phyloP scores from a whole-genome alignment of 345 rosid species.

The Trapa incisa region DNA sequence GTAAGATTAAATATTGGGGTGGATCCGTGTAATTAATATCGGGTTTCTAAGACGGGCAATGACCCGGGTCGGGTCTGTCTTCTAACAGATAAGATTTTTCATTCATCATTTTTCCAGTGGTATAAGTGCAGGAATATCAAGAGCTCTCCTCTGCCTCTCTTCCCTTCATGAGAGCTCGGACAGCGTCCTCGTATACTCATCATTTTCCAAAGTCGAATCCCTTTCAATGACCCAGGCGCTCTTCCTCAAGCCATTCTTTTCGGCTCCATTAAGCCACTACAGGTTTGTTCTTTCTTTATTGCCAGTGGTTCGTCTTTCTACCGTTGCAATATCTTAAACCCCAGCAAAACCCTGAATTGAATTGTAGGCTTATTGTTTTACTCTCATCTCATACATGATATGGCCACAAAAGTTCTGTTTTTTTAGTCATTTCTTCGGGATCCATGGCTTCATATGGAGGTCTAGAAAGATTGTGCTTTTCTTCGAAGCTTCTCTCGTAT shows the following conservation, averaged over 20 bases:
- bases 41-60: neutral
- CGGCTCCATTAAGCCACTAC: conserved; percentile 16
- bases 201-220: neutral
- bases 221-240: conserved; percentile 23
- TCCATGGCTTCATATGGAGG: neutral
- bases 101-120: neutral
- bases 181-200: neutral
- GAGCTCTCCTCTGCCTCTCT: neutral
- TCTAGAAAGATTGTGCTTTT: too few species aligned
- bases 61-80: conserved; percentile 4
- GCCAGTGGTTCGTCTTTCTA: neutral
- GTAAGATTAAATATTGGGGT: neutral
- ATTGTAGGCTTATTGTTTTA: neutral
- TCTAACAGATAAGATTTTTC: neutral
- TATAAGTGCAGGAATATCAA: neutral
- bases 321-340: conserved; percentile 1
- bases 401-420: neutral
- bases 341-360: conserved; percentile 4
- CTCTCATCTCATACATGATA: neutral
- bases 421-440: conserved; percentile 2
- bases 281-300: conserved; percentile 14
- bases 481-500: too few species aligned
- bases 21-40: neutral
- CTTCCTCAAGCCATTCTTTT: conserved; percentile 23
- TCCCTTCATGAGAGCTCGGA: neutral